A percentile compares a stretch with the other conserved stretches of the same genome.
Conservation (phyloP, 2,329 filamentous ascomycete genomes). For the Rasamsonia emersonii region DNA sequence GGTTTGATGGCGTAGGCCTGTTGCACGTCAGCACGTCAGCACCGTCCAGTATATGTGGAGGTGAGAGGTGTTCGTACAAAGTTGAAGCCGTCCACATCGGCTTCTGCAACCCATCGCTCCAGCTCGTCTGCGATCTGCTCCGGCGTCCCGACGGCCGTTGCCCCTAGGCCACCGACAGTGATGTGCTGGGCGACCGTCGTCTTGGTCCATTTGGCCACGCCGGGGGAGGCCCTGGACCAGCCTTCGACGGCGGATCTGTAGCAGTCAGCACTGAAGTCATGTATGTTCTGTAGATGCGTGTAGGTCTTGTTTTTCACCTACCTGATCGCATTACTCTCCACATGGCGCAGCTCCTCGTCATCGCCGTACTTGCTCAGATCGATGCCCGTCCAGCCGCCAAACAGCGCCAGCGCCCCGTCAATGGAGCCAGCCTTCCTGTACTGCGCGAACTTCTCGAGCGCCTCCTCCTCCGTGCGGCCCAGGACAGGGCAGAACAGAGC, state of each 20-base stretch:
- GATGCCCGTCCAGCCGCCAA: constrained; percentile 67
- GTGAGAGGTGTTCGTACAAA: constrained; percentile 42
- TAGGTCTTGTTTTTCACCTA: constrained; percentile 13
- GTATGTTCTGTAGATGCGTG: background rate
- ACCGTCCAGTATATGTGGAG: background rate
- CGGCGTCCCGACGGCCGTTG: constrained; percentile 56
- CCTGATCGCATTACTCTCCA: constrained; percentile 54
- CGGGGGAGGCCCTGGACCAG: constrained; percentile 49
- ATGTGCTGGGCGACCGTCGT: constrained; percentile 60
- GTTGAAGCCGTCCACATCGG: constrained; percentile 68
- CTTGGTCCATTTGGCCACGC: constrained; percentile 62
- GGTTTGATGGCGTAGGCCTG: constrained; percentile 59
- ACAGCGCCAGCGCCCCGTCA: constrained; percentile 61
- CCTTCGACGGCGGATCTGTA: constrained; percentile 40
- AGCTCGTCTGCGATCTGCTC: constrained; percentile 58
- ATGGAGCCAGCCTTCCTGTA: constrained; percentile 53
- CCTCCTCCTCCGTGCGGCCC: constrained; percentile 57
- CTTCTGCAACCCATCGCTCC: constrained; percentile 59
- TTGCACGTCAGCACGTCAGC: constrained; percentile 14
- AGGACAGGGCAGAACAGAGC: constrained; percentile 59
- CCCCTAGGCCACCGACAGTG: constrained; percentile 58
- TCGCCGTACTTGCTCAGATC: constrained; percentile 53
- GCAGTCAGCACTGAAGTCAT: constrained; percentile 4
- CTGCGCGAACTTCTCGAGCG: constrained; percentile 54
- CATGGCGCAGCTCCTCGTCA: constrained; percentile 54